Base-by-base conservation (phyloP, 192 early-diverging fungal genomes). In the Dissophora globulifera region DNA sequence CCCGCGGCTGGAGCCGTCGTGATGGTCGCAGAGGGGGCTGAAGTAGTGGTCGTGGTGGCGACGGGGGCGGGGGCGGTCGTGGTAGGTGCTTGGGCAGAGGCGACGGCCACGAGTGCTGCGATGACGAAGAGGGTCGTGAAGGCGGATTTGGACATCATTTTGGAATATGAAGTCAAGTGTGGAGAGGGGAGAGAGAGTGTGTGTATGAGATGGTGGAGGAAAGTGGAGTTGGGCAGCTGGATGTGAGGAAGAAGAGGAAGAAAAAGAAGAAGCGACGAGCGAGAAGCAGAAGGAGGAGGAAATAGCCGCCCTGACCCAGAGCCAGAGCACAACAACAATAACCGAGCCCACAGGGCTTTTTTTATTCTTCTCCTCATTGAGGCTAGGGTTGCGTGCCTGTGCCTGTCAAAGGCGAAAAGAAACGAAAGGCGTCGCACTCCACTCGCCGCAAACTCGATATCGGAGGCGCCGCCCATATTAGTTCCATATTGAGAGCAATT, bases 141-240 rank as follows among this genome's bases (percentile, higher is more conserved):
- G 29, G 58, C 33, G 26, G 57, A 45, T 46, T 59, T 59, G 49
- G 43, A 19, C 67, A 59, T 69, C 58, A 60, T 69, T 30, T 16
- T 53, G 41, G n/a, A 1, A n/a, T n/a, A n/a, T 16, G 35, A 23
- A 26, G 32, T 38, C 23, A 2, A 19, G 53, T 11, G 22, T 19
- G 43, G 22, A 46, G 26, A 16, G 25, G 41, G 46, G 56, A 13
- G 56, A 38, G 32, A 31, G 31, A 22, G 22, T 32, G 31, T 7
- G 13, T n/a, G 35, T 22, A 23, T 20, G 20, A 22, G 31, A 27
- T 1, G 22, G 40, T 13, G 20, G 25, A 43, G 42, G 20, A 32
- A 6, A 5, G 8, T 10, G 43, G 55, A 11, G 57, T 40, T 20
- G 41, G 32, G 50, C 32, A 67, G 46, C 1, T 23, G 20, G 26